These are phyloP conservation scores for Austroboletus niveus DNA, from an alignment of 1,284 basidiomycete genomes.

Conservation along the genomic window DNA sequence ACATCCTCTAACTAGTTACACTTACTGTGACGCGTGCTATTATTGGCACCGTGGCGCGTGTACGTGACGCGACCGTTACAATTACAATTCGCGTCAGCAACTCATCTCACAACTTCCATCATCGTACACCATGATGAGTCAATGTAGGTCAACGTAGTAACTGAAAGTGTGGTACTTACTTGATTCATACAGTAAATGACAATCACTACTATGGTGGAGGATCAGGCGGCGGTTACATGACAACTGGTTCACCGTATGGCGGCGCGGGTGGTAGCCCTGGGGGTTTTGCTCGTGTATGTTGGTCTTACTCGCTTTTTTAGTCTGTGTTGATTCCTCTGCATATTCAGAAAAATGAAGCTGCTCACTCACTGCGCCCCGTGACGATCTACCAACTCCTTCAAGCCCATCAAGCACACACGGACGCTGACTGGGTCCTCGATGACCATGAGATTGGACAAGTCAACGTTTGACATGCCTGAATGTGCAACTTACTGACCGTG, in stretches of 20 bases:
- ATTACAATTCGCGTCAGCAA: constrained; percentile 30
- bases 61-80: constrained; percentile 24
- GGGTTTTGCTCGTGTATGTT: constrained; percentile 37
- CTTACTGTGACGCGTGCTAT: no score
- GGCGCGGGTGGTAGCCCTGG: constrained; percentile 46
- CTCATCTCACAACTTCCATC: constrained; percentile 13
- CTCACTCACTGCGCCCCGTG: constrained; percentile 79
- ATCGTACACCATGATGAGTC: constrained; percentile 36
- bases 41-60: not conserved
- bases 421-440: constrained; percentile 87
- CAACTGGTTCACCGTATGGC: constrained; percentile 45
- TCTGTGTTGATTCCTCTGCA: constrained; percentile 1
- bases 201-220: constrained; percentile 39
- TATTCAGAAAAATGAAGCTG: constrained; percentile 45
- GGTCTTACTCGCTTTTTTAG: not conserved
- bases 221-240: constrained; percentile 39
- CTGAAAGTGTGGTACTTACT: constrained; percentile 1
- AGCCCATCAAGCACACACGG: constrained; percentile 81
- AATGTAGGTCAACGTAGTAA: constrained; percentile 34
- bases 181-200: constrained; percentile 23
- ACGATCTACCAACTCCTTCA: constrained; percentile 80
- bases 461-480: constrained; percentile 18
- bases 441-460: constrained; percentile 82
- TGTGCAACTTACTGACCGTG: not conserved
- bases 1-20: constrained; percentile 3